A percentile compares a stretch with the other conserved stretches of the same genome.
These are phyloP conservation scores for Hypocreales sp. DNA, from an alignment of 2,329 filamentous ascomycete species.

Conservation along the genomic window DNA sequence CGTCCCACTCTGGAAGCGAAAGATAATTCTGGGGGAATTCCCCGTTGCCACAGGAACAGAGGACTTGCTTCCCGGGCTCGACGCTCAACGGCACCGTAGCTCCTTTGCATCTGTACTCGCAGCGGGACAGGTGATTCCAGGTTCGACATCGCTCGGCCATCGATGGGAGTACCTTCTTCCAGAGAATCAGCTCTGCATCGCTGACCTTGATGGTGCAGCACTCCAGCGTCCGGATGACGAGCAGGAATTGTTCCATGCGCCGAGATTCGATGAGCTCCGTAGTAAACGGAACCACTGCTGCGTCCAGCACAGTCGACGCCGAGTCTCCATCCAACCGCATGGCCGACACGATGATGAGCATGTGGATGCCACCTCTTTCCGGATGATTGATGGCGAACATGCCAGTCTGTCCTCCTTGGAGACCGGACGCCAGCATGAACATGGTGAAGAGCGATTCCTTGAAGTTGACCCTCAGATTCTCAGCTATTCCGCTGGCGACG, in stretches of 20 bases:
- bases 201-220: slow-evolving; percentile 24
- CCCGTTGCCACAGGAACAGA: slow-evolving; percentile 31
- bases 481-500: slow-evolving; percentile 8
- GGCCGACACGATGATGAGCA: slow-evolving; percentile 19
- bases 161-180: slow-evolving; percentile 28
- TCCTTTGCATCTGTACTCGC: slow-evolving; percentile 24
- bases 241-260: slow-evolving; percentile 21
- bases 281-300: slow-evolving; percentile 29
- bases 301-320: slow-evolving; percentile 27
- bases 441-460: slow-evolving; percentile 32
- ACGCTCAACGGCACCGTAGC: slow-evolving; percentile 23
- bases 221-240: slow-evolving; percentile 18
- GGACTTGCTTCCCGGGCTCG: slow-evolving; percentile 16
- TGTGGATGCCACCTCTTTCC: slow-evolving; percentile 21
- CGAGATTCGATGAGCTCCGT: slow-evolving; percentile 13
- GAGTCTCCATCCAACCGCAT: slow-evolving; percentile 26
- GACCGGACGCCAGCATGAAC: slow-evolving; percentile 27
- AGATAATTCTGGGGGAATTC: slow-evolving; percentile 23
- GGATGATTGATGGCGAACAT: slow-evolving; percentile 26
- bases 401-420: slow-evolving; percentile 27
- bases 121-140: slow-evolving; percentile 24
- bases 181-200: slow-evolving; percentile 41
- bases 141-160: slow-evolving; percentile 32
- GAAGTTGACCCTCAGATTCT: slow-evolving; percentile 24
- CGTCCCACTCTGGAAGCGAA: slow-evolving; percentile 26